Evolutionary conservation across 352 stramenopile species (phyloP).

Genomic region (Globisporangium megalacanthum): DNA sequence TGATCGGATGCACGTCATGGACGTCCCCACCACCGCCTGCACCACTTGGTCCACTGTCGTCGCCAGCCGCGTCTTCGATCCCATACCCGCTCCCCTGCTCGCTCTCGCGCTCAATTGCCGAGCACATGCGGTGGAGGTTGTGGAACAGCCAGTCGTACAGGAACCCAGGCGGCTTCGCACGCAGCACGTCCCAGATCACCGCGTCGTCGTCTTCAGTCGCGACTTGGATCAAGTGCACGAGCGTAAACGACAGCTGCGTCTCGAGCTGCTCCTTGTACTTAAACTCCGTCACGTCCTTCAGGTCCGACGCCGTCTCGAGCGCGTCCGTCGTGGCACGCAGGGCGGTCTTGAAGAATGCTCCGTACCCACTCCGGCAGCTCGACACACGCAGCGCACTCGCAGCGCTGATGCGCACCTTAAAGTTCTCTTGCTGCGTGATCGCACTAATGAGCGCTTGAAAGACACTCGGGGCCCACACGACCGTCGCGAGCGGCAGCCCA

Average conservation of each 20-base stretch:
- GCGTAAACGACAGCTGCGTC: conserved; percentile 81
- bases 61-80: conserved; percentile 20
- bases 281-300: conserved; percentile 87
- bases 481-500: conserved; percentile 62
- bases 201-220: conserved; percentile 66
- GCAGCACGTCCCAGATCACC: conserved; percentile 60
- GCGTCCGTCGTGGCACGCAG: conserved; percentile 65
- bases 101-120: conserved; percentile 51
- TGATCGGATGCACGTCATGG: conserved; percentile 80
- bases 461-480: conserved; percentile 68
- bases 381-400: conserved; percentile 73
- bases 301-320: conserved; percentile 75
- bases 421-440: conserved; percentile 84
- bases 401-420: conserved; percentile 85
- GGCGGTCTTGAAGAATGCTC: conserved; percentile 61
- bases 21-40: conserved; percentile 31
- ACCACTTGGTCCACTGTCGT: conserved; percentile 16
- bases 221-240: conserved; percentile 79
- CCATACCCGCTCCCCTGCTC: conserved; percentile 18
- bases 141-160: conserved; percentile 88
- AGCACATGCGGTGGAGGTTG: conserved; percentile 81
- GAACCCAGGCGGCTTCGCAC: conserved; percentile 61
- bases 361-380: conserved; percentile 57
- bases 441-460: conserved; percentile 75
- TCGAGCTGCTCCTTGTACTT: conserved; percentile 89